Evolutionary conservation across 768 basidiomycete genomes (phyloP).

Genomic region (Phaeotremella skinneri): DNA sequence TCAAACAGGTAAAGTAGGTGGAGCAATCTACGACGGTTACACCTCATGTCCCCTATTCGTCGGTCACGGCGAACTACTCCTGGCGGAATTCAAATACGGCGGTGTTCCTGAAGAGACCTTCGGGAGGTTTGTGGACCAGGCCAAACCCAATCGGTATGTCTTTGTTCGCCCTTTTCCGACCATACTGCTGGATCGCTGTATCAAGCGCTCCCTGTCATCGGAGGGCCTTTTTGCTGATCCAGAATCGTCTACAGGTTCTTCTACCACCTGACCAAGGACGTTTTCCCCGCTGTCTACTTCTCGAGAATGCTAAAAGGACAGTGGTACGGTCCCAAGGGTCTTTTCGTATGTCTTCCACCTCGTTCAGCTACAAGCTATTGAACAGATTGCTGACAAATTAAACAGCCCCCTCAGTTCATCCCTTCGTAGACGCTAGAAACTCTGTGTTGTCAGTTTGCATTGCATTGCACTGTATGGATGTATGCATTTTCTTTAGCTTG

Average conservation of each 20-base stretch:
- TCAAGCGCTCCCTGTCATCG: constrained; percentile 18
- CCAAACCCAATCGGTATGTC: constrained; percentile 68
- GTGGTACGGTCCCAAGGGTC: constrained; percentile 48
- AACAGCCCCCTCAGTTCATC: constrained; percentile 38
- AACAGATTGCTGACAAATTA: too few relatives aligned
- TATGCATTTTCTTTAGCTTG: neutral
- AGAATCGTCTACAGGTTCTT: constrained; percentile 58
- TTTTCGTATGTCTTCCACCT: constrained; percentile 34
- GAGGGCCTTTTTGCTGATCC: neutral
- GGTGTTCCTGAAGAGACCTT: constrained; percentile 85
- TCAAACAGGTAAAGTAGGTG: constrained; percentile 67
- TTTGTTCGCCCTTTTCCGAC: neutral
- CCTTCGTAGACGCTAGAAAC: constrained; percentile 13
- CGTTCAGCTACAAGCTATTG: too few relatives aligned
- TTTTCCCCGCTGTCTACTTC: constrained; percentile 49
- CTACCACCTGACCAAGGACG: constrained; percentile 79
- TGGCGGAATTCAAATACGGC: constrained; percentile 94
- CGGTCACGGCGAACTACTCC: constrained; percentile 69
- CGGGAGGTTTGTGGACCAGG: constrained; percentile 65
- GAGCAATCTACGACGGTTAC: constrained; percentile 73
- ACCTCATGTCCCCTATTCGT: constrained; percentile 61
- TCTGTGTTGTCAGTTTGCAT: neutral
- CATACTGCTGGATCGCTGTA: neutral
- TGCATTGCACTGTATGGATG: neutral
- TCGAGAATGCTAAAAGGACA: constrained; percentile 45